These are phyloP conservation scores for Zygnema circumcarinatum DNA, from an alignment of 139 green algal species.

Conservation along the genomic window DNA sequence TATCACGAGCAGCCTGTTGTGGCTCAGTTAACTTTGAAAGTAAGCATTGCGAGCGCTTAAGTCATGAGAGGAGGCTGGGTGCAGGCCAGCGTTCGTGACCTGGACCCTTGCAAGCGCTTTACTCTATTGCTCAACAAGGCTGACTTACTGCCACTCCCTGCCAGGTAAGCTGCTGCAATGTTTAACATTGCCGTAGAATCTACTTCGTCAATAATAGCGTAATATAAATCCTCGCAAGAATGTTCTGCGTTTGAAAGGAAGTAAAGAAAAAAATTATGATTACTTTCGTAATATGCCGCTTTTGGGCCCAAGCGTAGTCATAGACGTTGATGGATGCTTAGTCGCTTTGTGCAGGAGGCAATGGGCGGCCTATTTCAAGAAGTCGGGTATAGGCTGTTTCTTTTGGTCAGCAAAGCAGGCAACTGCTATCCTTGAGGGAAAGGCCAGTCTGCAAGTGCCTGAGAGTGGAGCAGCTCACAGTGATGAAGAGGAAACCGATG, in stretches of 20 bases:
- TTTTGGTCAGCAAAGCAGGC: constrained; percentile 64
- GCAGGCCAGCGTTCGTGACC: constrained; percentile 72
- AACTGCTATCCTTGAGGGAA: constrained; percentile 15
- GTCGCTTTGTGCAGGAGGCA: constrained; percentile 46
- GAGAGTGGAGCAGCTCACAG: not conserved
- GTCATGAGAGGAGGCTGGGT: too few relatives aligned
- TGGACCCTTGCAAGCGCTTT: constrained; percentile 72
- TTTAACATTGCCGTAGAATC: too few relatives aligned
- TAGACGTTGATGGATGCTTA: too few relatives aligned
- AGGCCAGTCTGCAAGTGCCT: not conserved
- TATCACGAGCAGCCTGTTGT: too few relatives aligned
- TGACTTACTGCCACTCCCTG: constrained; percentile 82
- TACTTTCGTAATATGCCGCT: too few relatives aligned
- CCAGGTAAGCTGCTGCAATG: constrained; percentile 26
- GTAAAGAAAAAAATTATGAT: too few relatives aligned
- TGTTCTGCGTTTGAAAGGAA: too few relatives aligned
- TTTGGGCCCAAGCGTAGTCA: too few relatives aligned
- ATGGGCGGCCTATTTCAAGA: constrained; percentile 91
- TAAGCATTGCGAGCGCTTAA: too few relatives aligned
- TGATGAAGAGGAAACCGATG: constrained; percentile 31
- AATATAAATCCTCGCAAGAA: too few relatives aligned
- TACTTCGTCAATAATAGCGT: too few relatives aligned
- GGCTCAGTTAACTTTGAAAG: too few relatives aligned
- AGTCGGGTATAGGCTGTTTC: constrained; percentile 57
- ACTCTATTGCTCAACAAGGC: constrained; percentile 98